Percentiles rank a stretch among this genome's conserved stretches.
Evolutionary conservation across 768 basidiomycete species (phyloP).

Genomic region (Naganishia antarctica): DNA sequence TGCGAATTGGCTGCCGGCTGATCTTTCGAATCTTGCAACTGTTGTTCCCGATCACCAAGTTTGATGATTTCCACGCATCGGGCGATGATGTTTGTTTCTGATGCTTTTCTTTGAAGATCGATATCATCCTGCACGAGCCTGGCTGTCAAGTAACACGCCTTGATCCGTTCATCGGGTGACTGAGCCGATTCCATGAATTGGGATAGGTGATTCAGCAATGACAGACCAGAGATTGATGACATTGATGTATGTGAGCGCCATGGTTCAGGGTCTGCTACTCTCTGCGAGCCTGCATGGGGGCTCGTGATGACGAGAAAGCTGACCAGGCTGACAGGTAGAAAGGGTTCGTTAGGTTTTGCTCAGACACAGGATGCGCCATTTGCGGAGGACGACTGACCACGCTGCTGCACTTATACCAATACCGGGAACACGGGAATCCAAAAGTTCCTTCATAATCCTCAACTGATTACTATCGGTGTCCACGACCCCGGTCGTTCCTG

Average conservation of each 20-base stretch:
- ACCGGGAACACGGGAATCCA: slow-evolving; percentile 58
- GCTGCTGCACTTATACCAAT: slow-evolving; percentile 52
- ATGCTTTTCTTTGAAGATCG: slow-evolving; percentile 63
- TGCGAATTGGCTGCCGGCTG: slow-evolving; percentile 10
- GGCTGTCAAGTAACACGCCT: slow-evolving; percentile 51
- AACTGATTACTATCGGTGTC: slow-evolving; percentile 53
- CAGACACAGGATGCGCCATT: neutral
- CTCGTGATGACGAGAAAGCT: slow-evolving; percentile 6
- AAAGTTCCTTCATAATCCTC: slow-evolving; percentile 68
- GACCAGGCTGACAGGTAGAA: neutral
- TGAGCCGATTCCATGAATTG: slow-evolving; percentile 5
- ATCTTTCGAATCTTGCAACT: neutral
- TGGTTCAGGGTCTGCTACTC: neutral
- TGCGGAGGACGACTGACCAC: neutral
- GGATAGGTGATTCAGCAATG: neutral
- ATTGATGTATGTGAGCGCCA: neutral
- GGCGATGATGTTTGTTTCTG: slow-evolving; percentile 63
- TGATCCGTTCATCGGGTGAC: slow-evolving; percentile 3
- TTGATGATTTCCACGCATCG: slow-evolving; percentile 51
- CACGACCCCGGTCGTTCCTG: slow-evolving; percentile 55
- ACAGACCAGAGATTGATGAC: neutral
- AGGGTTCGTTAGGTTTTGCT: neutral
- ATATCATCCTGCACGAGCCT: slow-evolving; percentile 67
- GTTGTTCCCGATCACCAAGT: slow-evolving; percentile 30
- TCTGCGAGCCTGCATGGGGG: neutral